Conservation (phyloP, 148 eudicot species). For the Beta vulgaris region DNA sequence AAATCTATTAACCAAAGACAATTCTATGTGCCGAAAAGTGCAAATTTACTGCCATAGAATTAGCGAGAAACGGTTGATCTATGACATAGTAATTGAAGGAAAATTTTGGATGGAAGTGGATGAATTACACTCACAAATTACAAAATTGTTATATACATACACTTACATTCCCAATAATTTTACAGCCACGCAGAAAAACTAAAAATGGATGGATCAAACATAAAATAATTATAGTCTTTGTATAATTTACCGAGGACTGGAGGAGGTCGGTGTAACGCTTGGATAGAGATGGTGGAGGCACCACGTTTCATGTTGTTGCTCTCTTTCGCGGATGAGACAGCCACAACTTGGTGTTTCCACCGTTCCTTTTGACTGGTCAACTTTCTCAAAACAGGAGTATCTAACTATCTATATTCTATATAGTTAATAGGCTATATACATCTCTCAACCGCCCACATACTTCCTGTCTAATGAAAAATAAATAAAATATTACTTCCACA, state of each 20-base stretch:
- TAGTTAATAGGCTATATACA: neutral
- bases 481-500: too few relatives aligned
- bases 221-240: too few relatives aligned
- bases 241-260: neutral
- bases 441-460: neutral
- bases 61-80: neutral
- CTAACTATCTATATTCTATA: too few relatives aligned
- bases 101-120: constrained; percentile 6
- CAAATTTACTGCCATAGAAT: neutral
- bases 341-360: constrained; percentile 14
- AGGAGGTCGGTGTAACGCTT: neutral
- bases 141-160: too few relatives aligned
- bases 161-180: too few relatives aligned
- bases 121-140: neutral
- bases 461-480: neutral
- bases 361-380: constrained; percentile 12
- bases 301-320: constrained; percentile 5
- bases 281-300: neutral
- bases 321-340: neutral
- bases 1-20: neutral
- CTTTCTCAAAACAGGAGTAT: too few relatives aligned
- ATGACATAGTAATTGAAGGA: constrained; percentile 11
- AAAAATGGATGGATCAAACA: too few relatives aligned
- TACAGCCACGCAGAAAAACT: neutral
- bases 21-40: neutral